Percentiles rank a stretch among this genome's conserved stretches.
Conservation (phyloP, 164 flowering plant genomes). For the grape (Vitis vinifera) region ASM3070453v1 NC_081808.1:24045501-24046000, state of each 20-base stretch:
- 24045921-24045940: slow-evolving; percentile 6
- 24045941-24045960: slow-evolving; percentile 2
- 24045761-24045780: slow-evolving; percentile 26
- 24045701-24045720: slow-evolving; percentile 15
- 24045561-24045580: slow-evolving; percentile 32
- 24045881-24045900: slow-evolving; percentile 2
- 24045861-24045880: slow-evolving; percentile 1
- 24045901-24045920: slow-evolving; percentile 4
- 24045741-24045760: slow-evolving; percentile 14
- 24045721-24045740: slow-evolving; percentile 24
- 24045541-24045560: slow-evolving; percentile 15
- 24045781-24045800: slow-evolving; percentile 33
- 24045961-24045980: not conserved
- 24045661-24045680: slow-evolving; percentile 15
- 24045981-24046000: slow-evolving; percentile 3
- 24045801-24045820: slow-evolving; percentile 22
- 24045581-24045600: slow-evolving; percentile 26
- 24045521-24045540: slow-evolving; percentile 9
- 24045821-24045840: slow-evolving; percentile 26
- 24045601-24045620: slow-evolving; percentile 14
- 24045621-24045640: slow-evolving; percentile 21
- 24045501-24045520: slow-evolving; percentile 15
- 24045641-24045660: slow-evolving; percentile 21
- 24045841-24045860: slow-evolving; percentile 16
- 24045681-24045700: slow-evolving; percentile 27